phyloP scores from a whole-genome alignment of 2,329 filamentous ascomycete genomes.

The Fusarium acutatum region DNA sequence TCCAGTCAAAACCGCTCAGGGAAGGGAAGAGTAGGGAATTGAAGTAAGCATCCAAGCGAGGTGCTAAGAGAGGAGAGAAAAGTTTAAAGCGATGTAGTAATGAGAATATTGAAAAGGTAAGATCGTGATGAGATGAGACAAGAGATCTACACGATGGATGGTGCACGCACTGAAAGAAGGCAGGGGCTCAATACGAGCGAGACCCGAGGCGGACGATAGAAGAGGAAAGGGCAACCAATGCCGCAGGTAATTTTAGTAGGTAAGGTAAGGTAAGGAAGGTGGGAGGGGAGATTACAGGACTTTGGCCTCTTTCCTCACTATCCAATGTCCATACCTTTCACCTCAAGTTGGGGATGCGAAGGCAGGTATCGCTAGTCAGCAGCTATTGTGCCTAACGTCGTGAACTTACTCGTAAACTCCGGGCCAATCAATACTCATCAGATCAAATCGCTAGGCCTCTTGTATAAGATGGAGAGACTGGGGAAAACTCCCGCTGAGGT shows the following conservation, averaged over 20 bases:
- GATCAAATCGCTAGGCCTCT: constrained; percentile 4
- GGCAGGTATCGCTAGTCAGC: background rate
- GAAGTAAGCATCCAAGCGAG: constrained; percentile 14
- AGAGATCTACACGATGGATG: constrained; percentile 13
- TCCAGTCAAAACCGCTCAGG: background rate
- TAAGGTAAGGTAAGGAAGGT: background rate
- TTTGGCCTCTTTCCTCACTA: constrained; percentile 8
- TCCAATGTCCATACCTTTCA: background rate
- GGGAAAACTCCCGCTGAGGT: background rate
- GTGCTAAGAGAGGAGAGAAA: constrained; percentile 25
- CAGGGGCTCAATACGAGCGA: constrained; percentile 21
- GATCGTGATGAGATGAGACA: constrained; percentile 14
- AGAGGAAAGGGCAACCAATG: constrained; percentile 2
- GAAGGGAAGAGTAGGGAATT: background rate
- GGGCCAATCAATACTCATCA: constrained; percentile 12
- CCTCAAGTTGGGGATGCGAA: constrained; percentile 5
- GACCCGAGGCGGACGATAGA: constrained; percentile 6
- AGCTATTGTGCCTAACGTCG: background rate
- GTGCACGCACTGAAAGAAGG: background rate
- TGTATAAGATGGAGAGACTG: background rate
- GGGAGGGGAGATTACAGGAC: constrained; percentile 39
- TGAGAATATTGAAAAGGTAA: background rate
- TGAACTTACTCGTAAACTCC: background rate
- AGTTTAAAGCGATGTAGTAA: background rate
- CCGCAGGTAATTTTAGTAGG: background rate